These are phyloP conservation scores for Candida fluviatilis DNA, from an alignment of 805 yeast species.

Conservation along the genomic window DNA sequence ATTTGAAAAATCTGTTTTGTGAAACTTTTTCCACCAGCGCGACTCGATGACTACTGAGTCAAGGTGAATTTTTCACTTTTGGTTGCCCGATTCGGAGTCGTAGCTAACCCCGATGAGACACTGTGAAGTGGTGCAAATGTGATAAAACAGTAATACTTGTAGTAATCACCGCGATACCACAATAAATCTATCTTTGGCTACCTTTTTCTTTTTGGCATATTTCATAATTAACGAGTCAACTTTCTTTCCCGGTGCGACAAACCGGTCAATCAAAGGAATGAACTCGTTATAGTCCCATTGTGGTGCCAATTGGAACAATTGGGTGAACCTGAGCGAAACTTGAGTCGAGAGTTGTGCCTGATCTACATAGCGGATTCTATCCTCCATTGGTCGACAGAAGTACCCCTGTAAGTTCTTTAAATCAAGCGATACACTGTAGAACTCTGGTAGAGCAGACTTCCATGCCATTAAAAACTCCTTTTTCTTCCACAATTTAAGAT, in stretches of 20 bases:
- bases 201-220: slow-evolving; percentile 31
- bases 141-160: too few species aligned
- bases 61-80: not conserved
- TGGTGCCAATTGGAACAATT: slow-evolving; percentile 25
- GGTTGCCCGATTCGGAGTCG: too few species aligned
- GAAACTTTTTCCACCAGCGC: slow-evolving; percentile 1
- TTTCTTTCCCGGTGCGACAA: slow-evolving; percentile 33
- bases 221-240: slow-evolving; percentile 35
- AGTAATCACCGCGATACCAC: slow-evolving; percentile 22
- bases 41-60: slow-evolving; percentile 1
- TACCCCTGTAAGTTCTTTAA: slow-evolving; percentile 51
- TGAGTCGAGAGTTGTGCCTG: slow-evolving; percentile 41
- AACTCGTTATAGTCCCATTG: slow-evolving; percentile 41
- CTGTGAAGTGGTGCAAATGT: too few species aligned
- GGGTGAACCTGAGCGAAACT: slow-evolving; percentile 21
- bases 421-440: slow-evolving; percentile 58
- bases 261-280: slow-evolving; percentile 26
- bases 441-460: slow-evolving; percentile 60
- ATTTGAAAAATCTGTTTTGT: not conserved
- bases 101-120: too few species aligned
- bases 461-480: slow-evolving; percentile 63
- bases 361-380: slow-evolving; percentile 51
- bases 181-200: slow-evolving; percentile 27
- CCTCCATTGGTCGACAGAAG: slow-evolving; percentile 44
- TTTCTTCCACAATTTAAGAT: slow-evolving; percentile 18